Evolutionary conservation across 164 flowering plant species (phyloP), one percentile per base, ranked within the genome.

Genomic region (Euptelea pleiosperma): DNA sequence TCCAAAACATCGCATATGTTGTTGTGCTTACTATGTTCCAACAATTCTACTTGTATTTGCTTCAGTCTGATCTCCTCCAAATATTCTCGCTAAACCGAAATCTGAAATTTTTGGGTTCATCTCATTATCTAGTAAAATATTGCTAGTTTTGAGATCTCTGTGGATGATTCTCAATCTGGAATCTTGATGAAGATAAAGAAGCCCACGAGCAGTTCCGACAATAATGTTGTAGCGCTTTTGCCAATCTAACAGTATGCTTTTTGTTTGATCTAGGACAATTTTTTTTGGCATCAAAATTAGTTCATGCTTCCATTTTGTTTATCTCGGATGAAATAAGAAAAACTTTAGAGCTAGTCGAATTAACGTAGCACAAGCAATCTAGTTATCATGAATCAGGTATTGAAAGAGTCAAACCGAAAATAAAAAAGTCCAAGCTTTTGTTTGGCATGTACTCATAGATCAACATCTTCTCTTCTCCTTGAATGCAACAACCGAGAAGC

Each of bases 51-150:
- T 63, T 10, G 82, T 73, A 5, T 42, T 50, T 14, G 10, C 73
- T 33, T 52, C 56, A 33, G 50, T 70, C 51, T 77, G 74, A 54
- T 78, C 69, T 1, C 57, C 43, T 16, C 30, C 51, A 47, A 78
- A 63, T 11, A 65, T 30, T 42, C 70, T 69, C 21, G 83, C 83
- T 67, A 73, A 31, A 6, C 87, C 81, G 60, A 81, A 81, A 44
- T 78, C 78, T 15, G 82, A 67, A 30, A 82, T 82, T 37, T 74
- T 82, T 0, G 84, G 82, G 19, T 37, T 70, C 80, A 79, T 69
- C 0, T 70, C 56, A 3, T 7, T 36, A 37, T 77, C 83, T 8
- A 82, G 59, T 11, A 79, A 21, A 19, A 78, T 39, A 31, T 81
- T 78, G 55, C 82, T 68, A 0, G 78, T 66, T 45, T 81, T 81